Evolutionary conservation across 2,329 filamentous ascomycete genomes (phyloP).

Genomic region (Lasiodiplodia sp.): DNA sequence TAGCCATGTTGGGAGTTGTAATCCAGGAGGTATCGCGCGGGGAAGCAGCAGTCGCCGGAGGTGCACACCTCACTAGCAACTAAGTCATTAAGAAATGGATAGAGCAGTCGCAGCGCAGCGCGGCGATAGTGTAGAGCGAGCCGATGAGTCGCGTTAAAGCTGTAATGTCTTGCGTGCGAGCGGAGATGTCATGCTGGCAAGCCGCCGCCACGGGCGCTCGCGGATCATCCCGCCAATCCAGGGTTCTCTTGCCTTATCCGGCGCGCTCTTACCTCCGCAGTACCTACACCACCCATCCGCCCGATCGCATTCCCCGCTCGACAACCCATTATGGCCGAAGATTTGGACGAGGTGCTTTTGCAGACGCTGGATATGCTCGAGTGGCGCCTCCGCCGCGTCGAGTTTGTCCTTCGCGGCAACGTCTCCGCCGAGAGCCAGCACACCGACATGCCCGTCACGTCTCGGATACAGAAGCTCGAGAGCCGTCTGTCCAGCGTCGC

Average conservation of each 20-base stretch:
- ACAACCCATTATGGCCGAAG: conserved; percentile 36
- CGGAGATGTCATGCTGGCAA: conserved; percentile 25
- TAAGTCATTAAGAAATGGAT: conserved; percentile 23
- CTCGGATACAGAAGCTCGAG: conserved; percentile 49
- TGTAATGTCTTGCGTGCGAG: conserved; percentile 24
- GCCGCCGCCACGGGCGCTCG: conserved; percentile 13
- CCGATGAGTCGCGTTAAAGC: conserved; percentile 19
- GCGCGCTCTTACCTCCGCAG: not conserved
- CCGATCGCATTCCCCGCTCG: not conserved
- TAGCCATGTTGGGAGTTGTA: conserved; percentile 48
- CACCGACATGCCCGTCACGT: conserved; percentile 39
- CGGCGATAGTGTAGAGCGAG: not conserved
- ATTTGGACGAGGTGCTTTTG: conserved; percentile 48
- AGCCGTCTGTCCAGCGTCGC: conserved; percentile 48
- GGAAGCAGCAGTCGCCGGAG: conserved; percentile 9
- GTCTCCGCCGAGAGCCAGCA: conserved; percentile 35
- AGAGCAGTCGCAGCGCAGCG: not conserved
- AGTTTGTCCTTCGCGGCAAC: conserved; percentile 52
- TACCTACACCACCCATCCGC: conserved; percentile 8
- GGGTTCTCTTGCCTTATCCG: conserved; percentile 25
- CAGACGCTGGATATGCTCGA: conserved; percentile 55
- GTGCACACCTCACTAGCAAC: conserved; percentile 20
- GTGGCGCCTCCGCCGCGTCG: conserved; percentile 52
- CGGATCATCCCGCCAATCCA: conserved; percentile 20
- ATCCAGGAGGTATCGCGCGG: conserved; percentile 21